Percentiles rank a stretch among this genome's conserved stretches.
Conservation (phyloP, 768 basidiomycete genomes). For the Lactifluus pinguis region DNA sequence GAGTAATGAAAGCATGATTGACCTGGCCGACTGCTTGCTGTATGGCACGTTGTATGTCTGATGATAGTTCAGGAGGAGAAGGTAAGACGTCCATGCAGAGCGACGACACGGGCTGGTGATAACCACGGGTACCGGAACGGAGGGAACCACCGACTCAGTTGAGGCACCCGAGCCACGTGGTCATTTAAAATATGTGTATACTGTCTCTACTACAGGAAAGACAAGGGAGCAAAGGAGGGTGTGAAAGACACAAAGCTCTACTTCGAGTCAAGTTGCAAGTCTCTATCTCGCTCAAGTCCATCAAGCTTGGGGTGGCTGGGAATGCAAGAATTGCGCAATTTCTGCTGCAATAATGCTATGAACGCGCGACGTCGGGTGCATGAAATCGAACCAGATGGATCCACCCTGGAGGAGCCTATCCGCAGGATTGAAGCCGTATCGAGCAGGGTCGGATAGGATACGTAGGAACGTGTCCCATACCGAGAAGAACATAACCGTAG, state of each 20-base stretch:
- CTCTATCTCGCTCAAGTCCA: background rate
- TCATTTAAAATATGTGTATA: too few species aligned
- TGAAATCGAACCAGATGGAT: constrained; percentile 17
- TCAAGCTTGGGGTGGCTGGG: constrained; percentile 8
- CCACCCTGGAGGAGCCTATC: constrained; percentile 4
- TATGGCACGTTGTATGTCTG: constrained; percentile 42
- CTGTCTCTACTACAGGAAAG: too few species aligned
- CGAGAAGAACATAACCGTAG: constrained; percentile 22
- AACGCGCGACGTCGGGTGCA: constrained; percentile 16
- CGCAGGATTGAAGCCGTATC: constrained; percentile 16
- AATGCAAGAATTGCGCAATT: constrained; percentile 7
- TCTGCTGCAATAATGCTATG: constrained; percentile 13
- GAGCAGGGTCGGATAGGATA: constrained; percentile 22
- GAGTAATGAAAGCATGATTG: constrained; percentile 31
- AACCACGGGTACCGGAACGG: background rate
- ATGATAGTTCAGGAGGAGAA: constrained; percentile 25
- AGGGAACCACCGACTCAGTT: background rate
- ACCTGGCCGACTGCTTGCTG: constrained; percentile 40
- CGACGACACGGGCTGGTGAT: background rate
- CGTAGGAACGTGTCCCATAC: constrained; percentile 21
- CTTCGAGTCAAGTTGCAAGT: too few species aligned
- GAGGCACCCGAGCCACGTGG: constrained; percentile 5
- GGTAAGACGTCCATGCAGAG: constrained; percentile 7
- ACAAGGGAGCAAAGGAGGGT: too few species aligned
- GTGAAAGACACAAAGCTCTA: too few species aligned